Conservation (phyloP, 495 filamentous ascomycete genomes). For the Penicillium alfredii region DNA sequence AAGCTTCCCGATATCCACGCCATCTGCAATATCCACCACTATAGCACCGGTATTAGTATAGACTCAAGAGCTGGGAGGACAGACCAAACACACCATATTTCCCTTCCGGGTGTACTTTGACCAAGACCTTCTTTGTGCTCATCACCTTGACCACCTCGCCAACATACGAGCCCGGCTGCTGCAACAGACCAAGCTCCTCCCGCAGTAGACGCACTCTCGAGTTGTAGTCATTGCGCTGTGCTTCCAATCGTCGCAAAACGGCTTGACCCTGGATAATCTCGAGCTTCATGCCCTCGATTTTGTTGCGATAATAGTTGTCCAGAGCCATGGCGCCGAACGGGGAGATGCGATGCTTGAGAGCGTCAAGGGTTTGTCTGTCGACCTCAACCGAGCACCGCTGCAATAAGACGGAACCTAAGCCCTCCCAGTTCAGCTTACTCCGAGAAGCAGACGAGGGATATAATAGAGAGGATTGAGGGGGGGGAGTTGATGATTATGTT, state of each 20-base stretch:
- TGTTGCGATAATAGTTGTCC: slow-evolving; percentile 98
- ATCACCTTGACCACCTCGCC: slow-evolving; percentile 99
- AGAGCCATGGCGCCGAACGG: slow-evolving; percentile 73
- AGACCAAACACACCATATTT: slow-evolving; percentile 95
- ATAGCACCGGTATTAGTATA: slow-evolving; percentile 11
- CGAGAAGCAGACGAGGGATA: neutral
- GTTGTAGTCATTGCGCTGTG: slow-evolving; percentile 99
- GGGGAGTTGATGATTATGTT: slow-evolving; percentile 4
- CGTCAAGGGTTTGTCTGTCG: slow-evolving; percentile 7
- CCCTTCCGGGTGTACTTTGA: slow-evolving; percentile 98
- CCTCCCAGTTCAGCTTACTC: neutral
- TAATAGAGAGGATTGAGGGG: neutral
- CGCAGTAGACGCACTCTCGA: slow-evolving; percentile 90
- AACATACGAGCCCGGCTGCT: slow-evolving; percentile 97
- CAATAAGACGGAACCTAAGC: neutral
- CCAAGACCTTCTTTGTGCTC: slow-evolving; percentile 97
- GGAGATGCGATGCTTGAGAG: slow-evolving; percentile 26
- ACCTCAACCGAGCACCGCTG: slow-evolving; percentile 2
- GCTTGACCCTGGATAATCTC: slow-evolving; percentile 99
- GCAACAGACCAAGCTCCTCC: slow-evolving; percentile 92
- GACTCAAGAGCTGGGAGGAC: neutral
- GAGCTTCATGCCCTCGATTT: slow-evolving; percentile 99
- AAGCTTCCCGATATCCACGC: slow-evolving; percentile 90
- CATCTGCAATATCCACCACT: slow-evolving; percentile 97
- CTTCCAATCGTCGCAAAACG: slow-evolving; percentile 88